phyloP scores from a whole-genome alignment of 192 early-diverging fungal species.

The Coemansia sp. region DNA sequence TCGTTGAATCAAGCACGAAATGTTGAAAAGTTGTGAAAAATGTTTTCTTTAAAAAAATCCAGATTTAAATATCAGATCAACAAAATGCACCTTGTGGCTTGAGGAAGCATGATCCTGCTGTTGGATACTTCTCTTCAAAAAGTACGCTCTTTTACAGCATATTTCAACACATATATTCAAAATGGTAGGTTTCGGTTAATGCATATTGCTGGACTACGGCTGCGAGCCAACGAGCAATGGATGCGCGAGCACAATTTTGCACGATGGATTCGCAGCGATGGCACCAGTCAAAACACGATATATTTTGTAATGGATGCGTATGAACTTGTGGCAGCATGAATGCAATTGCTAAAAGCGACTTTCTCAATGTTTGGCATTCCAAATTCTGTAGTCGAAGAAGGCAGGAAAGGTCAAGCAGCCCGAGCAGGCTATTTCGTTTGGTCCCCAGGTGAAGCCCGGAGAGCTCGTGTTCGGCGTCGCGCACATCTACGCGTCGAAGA shows the following conservation, averaged over 20 bases:
- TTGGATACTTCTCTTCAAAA: conserved; percentile 14
- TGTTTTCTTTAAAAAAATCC: too few relatives aligned
- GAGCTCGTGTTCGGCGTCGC: conserved; percentile 99
- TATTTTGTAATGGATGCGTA: not conserved
- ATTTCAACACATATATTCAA: conserved; percentile 13
- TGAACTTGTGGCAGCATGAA: not conserved
- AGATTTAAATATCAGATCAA: too few relatives aligned
- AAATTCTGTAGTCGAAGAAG: conserved; percentile 61
- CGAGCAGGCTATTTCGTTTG: conserved; percentile 90
- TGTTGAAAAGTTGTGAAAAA: too few relatives aligned
- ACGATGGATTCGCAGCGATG: conserved; percentile 6
- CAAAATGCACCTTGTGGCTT: too few relatives aligned
- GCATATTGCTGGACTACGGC: not conserved
- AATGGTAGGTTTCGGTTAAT: conserved; percentile 6
- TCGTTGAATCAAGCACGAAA: too few relatives aligned
- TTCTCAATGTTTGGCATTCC: not conserved
- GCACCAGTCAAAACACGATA: not conserved
- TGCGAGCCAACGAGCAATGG: not conserved
- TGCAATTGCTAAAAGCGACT: not conserved
- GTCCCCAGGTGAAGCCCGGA: conserved; percentile 95
- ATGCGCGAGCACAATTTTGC: not conserved
- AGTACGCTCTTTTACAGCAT: conserved; percentile 11
- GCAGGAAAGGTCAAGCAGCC: conserved; percentile 72
- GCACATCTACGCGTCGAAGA: conserved; percentile 99
- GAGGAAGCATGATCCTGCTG: too few relatives aligned